Evolutionary conservation across 2,329 filamentous ascomycete genomes (phyloP).

Genomic region (Venturia aucupariae): DNA sequence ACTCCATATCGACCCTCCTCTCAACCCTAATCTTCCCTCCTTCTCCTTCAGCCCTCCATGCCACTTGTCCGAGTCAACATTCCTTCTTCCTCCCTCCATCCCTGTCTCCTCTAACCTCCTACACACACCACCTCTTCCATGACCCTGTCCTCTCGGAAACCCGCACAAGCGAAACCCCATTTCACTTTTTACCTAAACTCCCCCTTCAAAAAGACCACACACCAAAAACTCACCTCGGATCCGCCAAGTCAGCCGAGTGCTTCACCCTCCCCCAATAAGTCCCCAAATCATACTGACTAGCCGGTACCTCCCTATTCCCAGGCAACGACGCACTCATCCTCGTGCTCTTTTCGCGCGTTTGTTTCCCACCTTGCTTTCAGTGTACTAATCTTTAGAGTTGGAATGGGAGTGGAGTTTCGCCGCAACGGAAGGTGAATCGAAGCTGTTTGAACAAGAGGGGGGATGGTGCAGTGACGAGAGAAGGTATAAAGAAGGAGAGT

Average conservation of each 20-base stretch:
- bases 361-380: too few species aligned
- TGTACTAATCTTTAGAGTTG: too few species aligned
- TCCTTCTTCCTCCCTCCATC: too few species aligned
- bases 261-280: conserved; percentile 93
- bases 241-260: conserved; percentile 81
- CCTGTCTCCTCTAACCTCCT: too few species aligned
- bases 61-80: too few species aligned
- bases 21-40: not conserved
- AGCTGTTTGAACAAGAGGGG: too few species aligned
- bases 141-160: not conserved
- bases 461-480: too few species aligned
- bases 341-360: not conserved
- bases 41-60: not conserved
- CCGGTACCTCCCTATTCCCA: conserved; percentile 70
- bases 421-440: too few species aligned
- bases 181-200: not conserved
- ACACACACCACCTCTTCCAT: too few species aligned
- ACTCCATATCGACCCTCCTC: not conserved
- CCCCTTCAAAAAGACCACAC: conserved; percentile 20
- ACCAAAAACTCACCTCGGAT: conserved; percentile 70
- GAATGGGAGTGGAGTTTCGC: too few species aligned
- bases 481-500: too few species aligned
- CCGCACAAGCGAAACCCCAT: not conserved
- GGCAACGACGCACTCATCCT: conserved; percentile 53
- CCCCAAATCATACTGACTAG: conserved; percentile 82